These are phyloP conservation scores for Peniophora sp. DNA, from an alignment of 1,284 basidiomycete genomes.

Conservation along the genomic window DNA sequence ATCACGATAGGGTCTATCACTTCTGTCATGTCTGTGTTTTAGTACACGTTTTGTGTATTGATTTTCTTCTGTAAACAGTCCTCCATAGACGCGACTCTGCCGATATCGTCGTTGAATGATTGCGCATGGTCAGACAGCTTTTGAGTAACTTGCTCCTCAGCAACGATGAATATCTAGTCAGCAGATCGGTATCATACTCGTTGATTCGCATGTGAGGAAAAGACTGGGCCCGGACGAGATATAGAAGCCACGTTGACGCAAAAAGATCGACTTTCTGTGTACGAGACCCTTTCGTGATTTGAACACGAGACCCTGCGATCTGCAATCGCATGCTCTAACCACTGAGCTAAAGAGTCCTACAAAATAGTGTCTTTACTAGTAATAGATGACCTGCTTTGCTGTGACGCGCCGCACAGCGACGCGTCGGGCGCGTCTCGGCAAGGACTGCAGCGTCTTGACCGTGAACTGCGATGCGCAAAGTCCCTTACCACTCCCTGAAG, in stretches of 20 bases:
- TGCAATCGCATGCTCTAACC: background rate
- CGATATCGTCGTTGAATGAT: too few relatives aligned
- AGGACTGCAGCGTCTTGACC: background rate
- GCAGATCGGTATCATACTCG: background rate
- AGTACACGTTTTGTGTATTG: background rate
- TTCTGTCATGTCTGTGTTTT: background rate
- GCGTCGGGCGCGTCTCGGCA: background rate
- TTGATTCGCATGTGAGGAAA: too few relatives aligned
- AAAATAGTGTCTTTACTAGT: background rate
- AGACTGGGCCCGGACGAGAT: too few relatives aligned
- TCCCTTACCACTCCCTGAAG: conserved; percentile 5
- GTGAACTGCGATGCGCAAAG: conserved; percentile 7
- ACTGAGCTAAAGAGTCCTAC: background rate
- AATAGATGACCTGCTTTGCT: background rate
- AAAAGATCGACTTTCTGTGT: too few relatives aligned
- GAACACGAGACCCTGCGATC: background rate
- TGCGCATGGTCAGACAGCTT: too few relatives aligned
- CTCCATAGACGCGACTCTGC: too few relatives aligned
- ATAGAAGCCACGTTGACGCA: too few relatives aligned
- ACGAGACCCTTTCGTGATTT: background rate
- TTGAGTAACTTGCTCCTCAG: too few relatives aligned
- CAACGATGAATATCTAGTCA: background rate
- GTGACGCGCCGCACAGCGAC: background rate
- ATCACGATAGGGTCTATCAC: conserved; percentile 1
- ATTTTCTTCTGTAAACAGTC: background rate